These are phyloP conservation scores for Microdochium paspali DNA, from an alignment of 2,329 filamentous ascomycete species.

Conservation along the genomic window DNA sequence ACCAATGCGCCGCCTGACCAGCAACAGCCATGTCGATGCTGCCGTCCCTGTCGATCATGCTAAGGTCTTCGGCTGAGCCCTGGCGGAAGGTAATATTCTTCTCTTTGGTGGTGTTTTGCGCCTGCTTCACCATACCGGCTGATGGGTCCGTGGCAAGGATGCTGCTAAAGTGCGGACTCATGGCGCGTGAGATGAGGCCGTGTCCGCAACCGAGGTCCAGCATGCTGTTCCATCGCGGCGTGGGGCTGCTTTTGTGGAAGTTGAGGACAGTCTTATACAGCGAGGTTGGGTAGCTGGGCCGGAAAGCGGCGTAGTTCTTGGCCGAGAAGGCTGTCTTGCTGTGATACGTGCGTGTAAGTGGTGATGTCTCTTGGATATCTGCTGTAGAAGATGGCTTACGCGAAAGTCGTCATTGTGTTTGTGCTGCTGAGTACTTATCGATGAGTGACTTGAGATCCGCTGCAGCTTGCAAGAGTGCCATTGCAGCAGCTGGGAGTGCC, in stretches of 20 bases:
- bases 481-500: too few relatives aligned
- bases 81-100: constrained; percentile 38
- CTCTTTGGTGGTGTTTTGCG: constrained; percentile 26
- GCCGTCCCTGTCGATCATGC: constrained; percentile 31
- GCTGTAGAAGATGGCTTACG: constrained; percentile 27
- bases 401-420: constrained; percentile 35
- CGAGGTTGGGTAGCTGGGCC: constrained; percentile 46
- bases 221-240: constrained; percentile 15
- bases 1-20: constrained; percentile 58
- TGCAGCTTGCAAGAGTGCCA: too few relatives aligned
- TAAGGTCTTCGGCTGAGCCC: constrained; percentile 43
- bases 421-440: background rate
- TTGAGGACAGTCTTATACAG: constrained; percentile 43
- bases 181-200: constrained; percentile 43
- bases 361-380: background rate
- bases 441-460: too few relatives aligned
- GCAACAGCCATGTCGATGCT: constrained; percentile 42
- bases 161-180: constrained; percentile 40
- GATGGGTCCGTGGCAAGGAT: constrained; percentile 49
- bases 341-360: constrained; percentile 7
- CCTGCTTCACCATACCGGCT: constrained; percentile 44
- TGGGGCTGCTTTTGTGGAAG: constrained; percentile 34
- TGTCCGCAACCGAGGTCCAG: constrained; percentile 58
- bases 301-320: constrained; percentile 48
- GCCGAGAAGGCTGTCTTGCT: constrained; percentile 48